A percentile compares a stretch with the other conserved stretches of the same genome.
phyloP scores from a whole-genome alignment of 345 rosid genomes.

The Heritiera littoralis region DNA sequence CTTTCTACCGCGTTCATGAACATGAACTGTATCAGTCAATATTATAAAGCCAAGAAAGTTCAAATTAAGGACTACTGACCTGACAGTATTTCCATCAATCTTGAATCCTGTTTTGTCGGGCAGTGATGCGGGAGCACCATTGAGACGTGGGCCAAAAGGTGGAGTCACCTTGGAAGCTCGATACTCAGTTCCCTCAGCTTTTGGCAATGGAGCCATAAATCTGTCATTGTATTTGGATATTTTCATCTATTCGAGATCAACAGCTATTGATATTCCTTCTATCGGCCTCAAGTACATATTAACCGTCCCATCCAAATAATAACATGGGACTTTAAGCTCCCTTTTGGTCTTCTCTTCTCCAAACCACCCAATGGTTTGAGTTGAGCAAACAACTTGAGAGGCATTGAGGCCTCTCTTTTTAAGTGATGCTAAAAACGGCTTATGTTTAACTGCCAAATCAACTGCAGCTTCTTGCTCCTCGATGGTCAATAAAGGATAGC shows the following conservation, averaged over 20 bases:
- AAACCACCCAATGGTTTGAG: constrained; percentile 37
- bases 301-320: neutral
- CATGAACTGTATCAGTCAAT: no score
- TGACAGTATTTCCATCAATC: constrained; percentile 24
- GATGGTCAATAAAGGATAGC: constrained; percentile 25
- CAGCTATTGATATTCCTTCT: constrained; percentile 15
- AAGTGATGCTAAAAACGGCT: constrained; percentile 30
- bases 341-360: constrained; percentile 23
- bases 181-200: constrained; percentile 29
- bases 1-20: no score
- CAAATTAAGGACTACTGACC: no score
- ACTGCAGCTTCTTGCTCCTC: constrained; percentile 30
- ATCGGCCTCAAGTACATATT: constrained; percentile 32
- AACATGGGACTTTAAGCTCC: constrained; percentile 19
- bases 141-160: constrained; percentile 20
- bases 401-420: constrained; percentile 28
- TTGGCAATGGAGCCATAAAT: constrained; percentile 14
- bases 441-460: constrained; percentile 24
- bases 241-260: constrained; percentile 29
- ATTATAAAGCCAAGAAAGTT: no score
- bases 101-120: constrained; percentile 15
- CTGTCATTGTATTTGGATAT: constrained; percentile 14
- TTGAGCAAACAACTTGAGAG: constrained; percentile 31
- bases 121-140: neutral
- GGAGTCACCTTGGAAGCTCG: constrained; percentile 11